These are phyloP conservation scores for Cladobotryum mycophilum DNA, from an alignment of 2,329 filamentous ascomycete species.

Conservation along the genomic window DNA sequence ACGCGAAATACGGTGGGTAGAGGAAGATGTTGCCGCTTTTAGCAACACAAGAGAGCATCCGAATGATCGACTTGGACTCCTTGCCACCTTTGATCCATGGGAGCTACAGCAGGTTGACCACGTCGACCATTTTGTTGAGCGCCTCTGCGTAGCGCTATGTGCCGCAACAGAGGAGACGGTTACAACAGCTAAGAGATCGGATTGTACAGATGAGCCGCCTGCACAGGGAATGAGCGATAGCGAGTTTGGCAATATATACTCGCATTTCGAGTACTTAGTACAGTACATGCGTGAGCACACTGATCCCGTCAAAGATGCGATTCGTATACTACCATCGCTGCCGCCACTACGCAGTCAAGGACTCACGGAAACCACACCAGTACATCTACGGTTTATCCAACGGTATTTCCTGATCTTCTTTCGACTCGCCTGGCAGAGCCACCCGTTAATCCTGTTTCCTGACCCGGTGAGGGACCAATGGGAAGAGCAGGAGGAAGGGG, in stretches of 20 bases:
- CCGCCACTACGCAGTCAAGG: neutral
- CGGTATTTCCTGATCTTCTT: neutral
- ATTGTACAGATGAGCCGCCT: no score
- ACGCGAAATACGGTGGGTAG: neutral
- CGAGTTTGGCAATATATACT: neutral
- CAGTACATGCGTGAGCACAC: neutral
- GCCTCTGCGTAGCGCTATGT: neutral
- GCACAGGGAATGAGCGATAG: neutral
- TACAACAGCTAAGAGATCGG: no score
- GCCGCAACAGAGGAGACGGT: neutral
- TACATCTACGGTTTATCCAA: neutral
- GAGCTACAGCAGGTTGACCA: neutral
- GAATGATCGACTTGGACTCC: neutral
- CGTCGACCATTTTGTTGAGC: neutral
- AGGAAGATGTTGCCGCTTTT: neutral
- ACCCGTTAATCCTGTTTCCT: neutral
- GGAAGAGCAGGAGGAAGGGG: neutral
- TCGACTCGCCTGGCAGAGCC: neutral
- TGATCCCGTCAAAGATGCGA: neutral
- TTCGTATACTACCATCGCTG: neutral
- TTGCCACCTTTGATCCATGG: neutral
- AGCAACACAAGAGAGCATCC: neutral
- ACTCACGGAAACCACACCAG: no score
- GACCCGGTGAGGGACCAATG: neutral
- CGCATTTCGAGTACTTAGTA: neutral